Evolutionary conservation across 495 filamentous ascomycete genomes (phyloP).

Genomic region (Penicillium atrosanguineum): DNA sequence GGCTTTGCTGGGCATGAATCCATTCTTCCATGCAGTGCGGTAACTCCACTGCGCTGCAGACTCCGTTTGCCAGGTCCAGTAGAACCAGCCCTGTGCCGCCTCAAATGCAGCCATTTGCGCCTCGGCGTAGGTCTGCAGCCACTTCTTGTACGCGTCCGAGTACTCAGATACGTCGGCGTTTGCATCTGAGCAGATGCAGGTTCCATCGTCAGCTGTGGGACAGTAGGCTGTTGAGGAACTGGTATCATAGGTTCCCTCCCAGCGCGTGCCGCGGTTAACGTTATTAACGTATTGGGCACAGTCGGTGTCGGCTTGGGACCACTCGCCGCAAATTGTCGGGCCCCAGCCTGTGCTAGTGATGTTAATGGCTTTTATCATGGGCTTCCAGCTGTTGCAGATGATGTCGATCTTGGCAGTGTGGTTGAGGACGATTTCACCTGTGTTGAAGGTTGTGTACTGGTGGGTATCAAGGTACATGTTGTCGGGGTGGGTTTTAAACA

Average conservation of each 20-base stretch:
- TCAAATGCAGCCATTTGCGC: conserved; percentile 95
- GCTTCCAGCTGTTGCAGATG: conserved; percentile 81
- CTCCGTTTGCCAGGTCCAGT: conserved; percentile 92
- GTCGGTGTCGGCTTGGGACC: conserved; percentile 97
- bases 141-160: conserved; percentile 74
- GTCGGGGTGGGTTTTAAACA: conserved; percentile 50
- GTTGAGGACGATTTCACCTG: conserved; percentile 65
- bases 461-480: conserved; percentile 83
- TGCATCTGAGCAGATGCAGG: conserved; percentile 71
- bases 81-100: conserved; percentile 93
- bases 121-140: conserved; percentile 84
- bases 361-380: conserved; percentile 69
- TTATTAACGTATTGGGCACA: conserved; percentile 87
- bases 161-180: conserved; percentile 71
- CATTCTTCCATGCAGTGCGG: conserved; percentile 76
- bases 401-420: conserved; percentile 76
- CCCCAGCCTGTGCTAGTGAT: conserved; percentile 80
- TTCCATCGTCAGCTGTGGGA: conserved; percentile 54
- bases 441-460: conserved; percentile 90
- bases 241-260: conserved; percentile 76
- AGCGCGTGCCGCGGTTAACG: conserved; percentile 81
- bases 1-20: conserved; percentile 77
- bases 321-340: conserved; percentile 96
- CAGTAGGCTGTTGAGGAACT: conserved; percentile 66
- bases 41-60: conserved; percentile 91